These are phyloP conservation scores for Wickerhamomyces ciferrii DNA, from an alignment of 805 yeast species.

Conservation along the genomic window DNA sequence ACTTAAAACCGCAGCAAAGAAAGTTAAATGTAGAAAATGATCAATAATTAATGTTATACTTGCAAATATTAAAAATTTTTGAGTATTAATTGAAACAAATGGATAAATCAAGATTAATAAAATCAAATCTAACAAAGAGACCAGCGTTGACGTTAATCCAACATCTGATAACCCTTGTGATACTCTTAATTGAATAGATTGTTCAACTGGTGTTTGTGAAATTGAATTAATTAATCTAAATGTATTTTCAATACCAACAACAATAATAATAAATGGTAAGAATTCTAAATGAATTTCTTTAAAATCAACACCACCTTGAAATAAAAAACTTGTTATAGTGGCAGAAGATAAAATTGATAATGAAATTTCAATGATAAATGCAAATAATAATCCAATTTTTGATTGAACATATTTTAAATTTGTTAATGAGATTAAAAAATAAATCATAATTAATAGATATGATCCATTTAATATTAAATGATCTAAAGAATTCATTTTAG, in stretches of 20 bases:
- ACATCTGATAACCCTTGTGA: slow-evolving; percentile 30
- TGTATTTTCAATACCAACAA: slow-evolving; percentile 42
- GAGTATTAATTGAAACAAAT: slow-evolving; percentile 26
- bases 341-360: slow-evolving; percentile 37
- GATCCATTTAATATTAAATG: slow-evolving; percentile 17
- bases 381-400: slow-evolving; percentile 37
- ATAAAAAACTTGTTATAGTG: slow-evolving; percentile 34
- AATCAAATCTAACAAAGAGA: slow-evolving; percentile 24
- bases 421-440: slow-evolving; percentile 31
- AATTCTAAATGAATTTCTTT: slow-evolving; percentile 34
- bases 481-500: slow-evolving; percentile 17
- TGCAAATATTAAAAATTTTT: slow-evolving; percentile 40
- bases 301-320: slow-evolving; percentile 26
- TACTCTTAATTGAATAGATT: slow-evolving; percentile 32
- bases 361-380: slow-evolving; percentile 34
- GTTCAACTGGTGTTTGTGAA: slow-evolving; percentile 35
- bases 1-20: slow-evolving; percentile 57
- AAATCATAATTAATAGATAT: slow-evolving; percentile 25
- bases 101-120: slow-evolving; percentile 23
- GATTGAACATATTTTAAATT: slow-evolving; percentile 40
- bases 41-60: slow-evolving; percentile 48
- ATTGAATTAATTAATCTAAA: slow-evolving; percentile 38
- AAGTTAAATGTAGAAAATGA: slow-evolving; percentile 57
- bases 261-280: slow-evolving; percentile 34
- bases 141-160: slow-evolving; percentile 32